Conservation (phyloP, 805 yeast genomes). For the Brettanomyces naardenensis region DNA sequence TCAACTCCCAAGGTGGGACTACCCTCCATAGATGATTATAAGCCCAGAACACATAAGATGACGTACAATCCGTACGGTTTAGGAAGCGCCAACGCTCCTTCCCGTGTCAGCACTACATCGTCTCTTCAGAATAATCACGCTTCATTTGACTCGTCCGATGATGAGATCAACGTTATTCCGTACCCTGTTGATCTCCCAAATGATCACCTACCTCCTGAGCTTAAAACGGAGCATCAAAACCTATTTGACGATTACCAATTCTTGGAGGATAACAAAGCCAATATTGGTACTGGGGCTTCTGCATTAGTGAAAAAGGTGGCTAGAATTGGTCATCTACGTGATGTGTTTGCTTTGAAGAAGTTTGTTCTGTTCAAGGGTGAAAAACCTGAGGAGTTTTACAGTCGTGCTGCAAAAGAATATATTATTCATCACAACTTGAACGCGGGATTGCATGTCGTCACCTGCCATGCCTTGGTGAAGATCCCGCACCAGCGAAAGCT, state of each 20-base stretch:
- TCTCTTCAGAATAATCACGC: conserved; percentile 19
- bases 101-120: conserved; percentile 23
- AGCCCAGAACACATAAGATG: conserved; percentile 28
- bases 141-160: conserved; percentile 20
- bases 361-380: conserved; percentile 57
- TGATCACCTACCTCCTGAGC: conserved; percentile 49
- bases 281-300: conserved; percentile 70
- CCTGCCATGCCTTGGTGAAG: conserved; percentile 47
- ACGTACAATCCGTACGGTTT: conserved; percentile 61
- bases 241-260: conserved; percentile 52
- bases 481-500: conserved; percentile 48
- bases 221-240: conserved; percentile 42
- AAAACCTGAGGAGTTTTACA: conserved; percentile 63
- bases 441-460: conserved; percentile 54
- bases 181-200: conserved; percentile 70
- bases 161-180: conserved; percentile 44
- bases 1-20: conserved; percentile 15
- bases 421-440: conserved; percentile 52
- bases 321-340: conserved; percentile 30
- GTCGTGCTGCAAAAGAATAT: conserved; percentile 63
- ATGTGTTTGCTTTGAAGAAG: conserved; percentile 64
- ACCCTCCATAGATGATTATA: conserved; percentile 23
- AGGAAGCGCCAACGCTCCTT: conserved; percentile 3
- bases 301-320: conserved; percentile 54
- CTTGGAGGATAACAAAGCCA: conserved; percentile 35